Conservation (phyloP, 2,329 filamentous ascomycete species). For the Epichloe coenophiala region DNA sequence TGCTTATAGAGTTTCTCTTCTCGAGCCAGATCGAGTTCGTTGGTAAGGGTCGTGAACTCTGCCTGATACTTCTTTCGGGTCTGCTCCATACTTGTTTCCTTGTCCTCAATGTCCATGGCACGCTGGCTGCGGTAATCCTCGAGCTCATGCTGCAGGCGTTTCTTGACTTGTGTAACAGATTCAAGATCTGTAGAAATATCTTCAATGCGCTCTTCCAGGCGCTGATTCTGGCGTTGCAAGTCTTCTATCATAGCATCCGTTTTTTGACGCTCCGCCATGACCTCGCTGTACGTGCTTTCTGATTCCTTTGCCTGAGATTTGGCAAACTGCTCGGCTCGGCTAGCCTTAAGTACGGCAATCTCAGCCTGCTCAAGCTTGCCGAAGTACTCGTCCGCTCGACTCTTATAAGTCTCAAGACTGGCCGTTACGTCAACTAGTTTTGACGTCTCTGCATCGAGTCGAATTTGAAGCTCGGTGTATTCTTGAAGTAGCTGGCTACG, state of each 20-base stretch:
- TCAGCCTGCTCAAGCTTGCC: conserved; percentile 94
- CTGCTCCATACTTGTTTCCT: conserved; percentile 90
- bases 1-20: conserved; percentile 80
- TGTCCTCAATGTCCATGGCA: conserved; percentile 93
- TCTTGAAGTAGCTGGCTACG: conserved; percentile 82
- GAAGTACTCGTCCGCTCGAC: conserved; percentile 89
- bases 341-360: conserved; percentile 85
- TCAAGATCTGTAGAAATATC: conserved; percentile 85
- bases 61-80: conserved; percentile 94
- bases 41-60: conserved; percentile 77
- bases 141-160: conserved; percentile 88
- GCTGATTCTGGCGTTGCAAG: conserved; percentile 76
- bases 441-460: conserved; percentile 77
- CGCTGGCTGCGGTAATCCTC: conserved; percentile 94
- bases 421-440: conserved; percentile 73
- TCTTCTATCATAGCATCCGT: conserved; percentile 83
- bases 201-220: conserved; percentile 80
- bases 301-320: conserved; percentile 80
- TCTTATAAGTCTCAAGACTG: conserved; percentile 80
- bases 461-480: conserved; percentile 85
- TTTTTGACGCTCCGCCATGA: conserved; percentile 84
- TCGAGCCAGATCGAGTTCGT: conserved; percentile 84
- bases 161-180: conserved; percentile 75
- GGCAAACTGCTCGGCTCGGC: conserved; percentile 84
- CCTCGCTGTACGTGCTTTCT: conserved; percentile 77